Conservation (phyloP, 2,329 filamentous ascomycete species). For the Tolypocladium cylindrosporum region DNA sequence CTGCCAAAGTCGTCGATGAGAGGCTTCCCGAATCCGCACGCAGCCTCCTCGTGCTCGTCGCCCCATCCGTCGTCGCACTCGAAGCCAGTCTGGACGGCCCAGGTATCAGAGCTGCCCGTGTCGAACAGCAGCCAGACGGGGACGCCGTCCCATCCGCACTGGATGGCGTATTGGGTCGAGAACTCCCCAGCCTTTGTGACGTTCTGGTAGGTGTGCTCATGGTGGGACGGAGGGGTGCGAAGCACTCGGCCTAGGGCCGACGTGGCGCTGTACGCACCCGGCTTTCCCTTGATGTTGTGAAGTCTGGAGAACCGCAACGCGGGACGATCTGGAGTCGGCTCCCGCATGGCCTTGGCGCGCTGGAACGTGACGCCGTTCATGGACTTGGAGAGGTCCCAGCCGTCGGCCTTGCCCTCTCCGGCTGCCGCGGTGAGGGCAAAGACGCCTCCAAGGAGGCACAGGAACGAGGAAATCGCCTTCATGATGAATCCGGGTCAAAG, state of each 20-base stretch:
- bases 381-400: slow-evolving; percentile 23
- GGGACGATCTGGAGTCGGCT: slow-evolving; percentile 16
- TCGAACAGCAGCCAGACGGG: slow-evolving; percentile 35
- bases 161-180: slow-evolving; percentile 31
- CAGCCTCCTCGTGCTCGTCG: slow-evolving; percentile 14
- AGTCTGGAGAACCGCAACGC: slow-evolving; percentile 23
- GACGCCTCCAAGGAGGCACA: slow-evolving; percentile 5
- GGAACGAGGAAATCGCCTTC: background rate
- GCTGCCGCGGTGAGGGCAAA: slow-evolving; percentile 1
- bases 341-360: slow-evolving; percentile 16
- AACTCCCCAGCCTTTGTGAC: slow-evolving; percentile 25
- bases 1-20: slow-evolving; percentile 29
- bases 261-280: slow-evolving; percentile 15
- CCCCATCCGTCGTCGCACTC: slow-evolving; percentile 28
- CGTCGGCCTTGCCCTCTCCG: slow-evolving; percentile 1
- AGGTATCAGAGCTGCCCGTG: slow-evolving; percentile 43
- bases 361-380: slow-evolving; percentile 29
- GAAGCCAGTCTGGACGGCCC: slow-evolving; percentile 31
- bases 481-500: background rate
- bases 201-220: slow-evolving; percentile 22
- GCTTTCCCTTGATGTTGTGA: slow-evolving; percentile 15
- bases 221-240: slow-evolving; percentile 6
- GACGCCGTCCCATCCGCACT: slow-evolving; percentile 27
- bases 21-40: slow-evolving; percentile 31
- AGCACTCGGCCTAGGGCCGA: slow-evolving; percentile 17